Evolutionary conservation across 2,329 filamentous ascomycete genomes (phyloP), one percentile per base, ranked within the genome.

Genomic region (Capronia coronata): DNA sequence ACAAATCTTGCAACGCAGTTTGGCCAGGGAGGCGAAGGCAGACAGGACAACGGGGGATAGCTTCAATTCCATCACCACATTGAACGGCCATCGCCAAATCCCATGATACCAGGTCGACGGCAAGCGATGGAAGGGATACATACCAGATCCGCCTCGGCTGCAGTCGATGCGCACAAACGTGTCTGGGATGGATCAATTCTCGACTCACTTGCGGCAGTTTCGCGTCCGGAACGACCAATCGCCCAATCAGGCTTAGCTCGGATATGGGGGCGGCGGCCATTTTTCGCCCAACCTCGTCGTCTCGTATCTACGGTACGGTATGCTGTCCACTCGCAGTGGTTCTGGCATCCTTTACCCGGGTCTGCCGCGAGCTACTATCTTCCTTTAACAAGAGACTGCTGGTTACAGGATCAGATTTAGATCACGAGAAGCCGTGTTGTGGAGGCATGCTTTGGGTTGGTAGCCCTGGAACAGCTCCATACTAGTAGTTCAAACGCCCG

Each of bases 91-190:
- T 41, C 43, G 27, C 22, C 18, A 34, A 42, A 19, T 11, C 21
- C 25, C 37, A 23, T n/a, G 19, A 19, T 22, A 41, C 45, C 32
- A 22, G 16, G 27, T 38, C 29, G 16, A 22, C 9, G 43, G 25
- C 10, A 21, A 41, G 25, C 30, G 32, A 49, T 23, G 16, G 34
- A 45, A 44, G 42, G 39, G 43, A 48, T 48, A 54, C 54, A 56
- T 56, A 56, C 54, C 51, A 49, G 41, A 44, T 48, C 48, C 45
- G 45, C 35, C 48, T 51, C 42, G 48, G 48, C 41, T 51, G 43
- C 34, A 49, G 30, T 43, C 38, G 47, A 54, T 53, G 51, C 43
- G 50, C 43, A 54, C 47, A 43, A 48, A 50, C 41, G 46, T 51
- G 54, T 56, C 43, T 51, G 45, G 51, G 50, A 52, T 50, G 48